Percentiles rank a stretch among this genome's conserved stretches.
Evolutionary conservation across 1,284 basidiomycete genomes (phyloP).

Genomic region (Boletus subluridellus): DNA sequence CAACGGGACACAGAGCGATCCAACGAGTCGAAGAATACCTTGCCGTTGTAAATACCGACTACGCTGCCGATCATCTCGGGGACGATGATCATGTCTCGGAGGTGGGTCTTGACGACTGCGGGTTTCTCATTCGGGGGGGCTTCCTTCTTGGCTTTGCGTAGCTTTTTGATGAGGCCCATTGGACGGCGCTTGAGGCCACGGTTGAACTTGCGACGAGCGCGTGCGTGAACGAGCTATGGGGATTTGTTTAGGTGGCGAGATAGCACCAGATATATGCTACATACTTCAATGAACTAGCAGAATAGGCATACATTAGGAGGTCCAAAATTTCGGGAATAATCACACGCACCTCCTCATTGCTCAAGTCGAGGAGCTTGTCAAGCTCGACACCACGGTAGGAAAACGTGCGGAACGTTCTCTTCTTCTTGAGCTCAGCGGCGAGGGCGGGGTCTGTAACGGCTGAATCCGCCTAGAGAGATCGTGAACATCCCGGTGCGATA

Average conservation of each 20-base stretch:
- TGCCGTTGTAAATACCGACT: conserved; percentile 97
- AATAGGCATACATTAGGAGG: not conserved
- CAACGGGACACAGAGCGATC: not conserved
- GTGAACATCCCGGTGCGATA: not conserved
- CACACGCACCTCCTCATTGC: conserved; percentile 82
- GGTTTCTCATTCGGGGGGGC: conserved; percentile 98
- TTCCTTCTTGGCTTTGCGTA: conserved; percentile 99
- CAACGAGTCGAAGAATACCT: conserved; percentile 48
- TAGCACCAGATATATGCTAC: conserved; percentile 21
- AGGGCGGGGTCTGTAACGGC: conserved; percentile 81
- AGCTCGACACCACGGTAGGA: conserved; percentile 97
- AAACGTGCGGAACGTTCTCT: conserved; percentile 98
- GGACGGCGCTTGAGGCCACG: conserved; percentile 98
- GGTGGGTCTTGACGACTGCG: conserved; percentile 96
- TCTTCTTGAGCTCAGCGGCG: conserved; percentile 95
- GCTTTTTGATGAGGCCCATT: conserved; percentile 99
- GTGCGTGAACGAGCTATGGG: conserved; percentile 90
- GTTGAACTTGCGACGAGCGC: conserved; percentile 98
- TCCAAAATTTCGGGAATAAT: not conserved
- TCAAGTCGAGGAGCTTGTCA: conserved; percentile 94
- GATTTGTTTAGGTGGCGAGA: conserved; percentile 5
- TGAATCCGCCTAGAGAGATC: conserved; percentile 61
- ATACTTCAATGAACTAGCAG: conserved; percentile 71
- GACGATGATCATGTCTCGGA: conserved; percentile 99
- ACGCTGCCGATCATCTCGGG: conserved; percentile 99